Evolutionary conservation across 1,284 basidiomycete genomes (phyloP).

Genomic region (Ceratobasidium papillatum): DNA sequence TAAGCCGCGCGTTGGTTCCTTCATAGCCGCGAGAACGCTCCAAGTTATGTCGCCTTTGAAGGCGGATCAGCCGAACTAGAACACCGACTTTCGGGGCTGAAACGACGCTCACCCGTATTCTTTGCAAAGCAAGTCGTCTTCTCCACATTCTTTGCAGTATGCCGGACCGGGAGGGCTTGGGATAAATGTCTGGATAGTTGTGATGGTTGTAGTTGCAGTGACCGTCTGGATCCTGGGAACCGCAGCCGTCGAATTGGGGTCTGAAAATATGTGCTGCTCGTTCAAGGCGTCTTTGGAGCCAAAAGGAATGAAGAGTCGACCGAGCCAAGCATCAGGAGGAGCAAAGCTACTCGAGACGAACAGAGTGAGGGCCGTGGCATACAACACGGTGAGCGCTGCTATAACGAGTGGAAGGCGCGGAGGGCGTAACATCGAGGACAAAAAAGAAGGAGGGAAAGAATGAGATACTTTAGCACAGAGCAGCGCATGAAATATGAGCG

Average conservation of each 20-base stretch:
- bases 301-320: background rate
- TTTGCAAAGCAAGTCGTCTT: conserved; percentile 41
- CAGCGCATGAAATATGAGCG: background rate
- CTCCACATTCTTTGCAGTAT: conserved; percentile 44
- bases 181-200: conserved; percentile 5
- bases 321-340: conserved; percentile 14
- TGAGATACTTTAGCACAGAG: background rate
- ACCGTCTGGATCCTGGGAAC: background rate
- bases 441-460: background rate
- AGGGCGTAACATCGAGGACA: conserved; percentile 13
- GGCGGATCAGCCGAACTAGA: background rate
- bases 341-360: background rate
- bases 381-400: background rate
- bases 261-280: background rate
- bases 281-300: background rate
- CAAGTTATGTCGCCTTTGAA: conserved; percentile 42
- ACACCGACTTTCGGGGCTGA: background rate
- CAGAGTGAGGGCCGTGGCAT: conserved; percentile 7
- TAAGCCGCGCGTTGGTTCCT: conserved; percentile 43
- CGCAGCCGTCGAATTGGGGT: background rate
- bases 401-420: conserved; percentile 24
- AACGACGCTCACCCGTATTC: conserved; percentile 43
- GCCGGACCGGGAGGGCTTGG: conserved; percentile 2
- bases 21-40: conserved; percentile 45
- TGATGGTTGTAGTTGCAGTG: conserved; percentile 20